Evolutionary conservation across 768 basidiomycete species (phyloP).

Genomic region (Mycena galericulata): DNA sequence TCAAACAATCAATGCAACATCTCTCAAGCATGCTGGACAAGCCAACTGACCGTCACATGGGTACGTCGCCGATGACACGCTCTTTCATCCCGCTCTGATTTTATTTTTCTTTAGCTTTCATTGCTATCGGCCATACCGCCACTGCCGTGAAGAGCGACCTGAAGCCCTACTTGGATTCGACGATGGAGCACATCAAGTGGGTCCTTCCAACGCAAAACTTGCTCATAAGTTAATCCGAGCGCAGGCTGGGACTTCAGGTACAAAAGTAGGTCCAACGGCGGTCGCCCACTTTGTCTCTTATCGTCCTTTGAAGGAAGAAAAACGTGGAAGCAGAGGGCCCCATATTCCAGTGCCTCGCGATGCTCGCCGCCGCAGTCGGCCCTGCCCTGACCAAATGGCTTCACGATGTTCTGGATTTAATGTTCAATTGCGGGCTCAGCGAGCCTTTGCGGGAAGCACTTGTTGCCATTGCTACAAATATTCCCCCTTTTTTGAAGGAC

Average conservation of each 20-base stretch:
- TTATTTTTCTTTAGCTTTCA: slow-evolving; percentile 74
- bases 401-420: slow-evolving; percentile 96
- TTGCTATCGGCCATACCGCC: slow-evolving; percentile 96
- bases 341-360: slow-evolving; percentile 97
- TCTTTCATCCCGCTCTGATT: no score
- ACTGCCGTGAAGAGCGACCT: slow-evolving; percentile 93
- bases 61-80: slow-evolving; percentile 43
- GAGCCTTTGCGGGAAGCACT: slow-evolving; percentile 90
- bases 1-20: slow-evolving; percentile 95
- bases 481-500: slow-evolving; percentile 89
- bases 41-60: slow-evolving; percentile 88
- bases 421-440: slow-evolving; percentile 94
- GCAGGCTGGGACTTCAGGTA: slow-evolving; percentile 76
- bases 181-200: slow-evolving; percentile 86
- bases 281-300: not conserved
- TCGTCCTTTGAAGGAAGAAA: slow-evolving; percentile 67
- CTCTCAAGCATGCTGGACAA: slow-evolving; percentile 90
- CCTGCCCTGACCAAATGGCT: slow-evolving; percentile 95
- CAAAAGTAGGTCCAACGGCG: slow-evolving; percentile 71
- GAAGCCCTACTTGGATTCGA: slow-evolving; percentile 94
- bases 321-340: slow-evolving; percentile 94
- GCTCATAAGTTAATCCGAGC: not conserved
- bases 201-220: not conserved
- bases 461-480: slow-evolving; percentile 84
- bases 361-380: slow-evolving; percentile 95